These are phyloP conservation scores for Cystobasidium ongulense DNA, from an alignment of 768 basidiomycete genomes.

Conservation along the genomic window DNA sequence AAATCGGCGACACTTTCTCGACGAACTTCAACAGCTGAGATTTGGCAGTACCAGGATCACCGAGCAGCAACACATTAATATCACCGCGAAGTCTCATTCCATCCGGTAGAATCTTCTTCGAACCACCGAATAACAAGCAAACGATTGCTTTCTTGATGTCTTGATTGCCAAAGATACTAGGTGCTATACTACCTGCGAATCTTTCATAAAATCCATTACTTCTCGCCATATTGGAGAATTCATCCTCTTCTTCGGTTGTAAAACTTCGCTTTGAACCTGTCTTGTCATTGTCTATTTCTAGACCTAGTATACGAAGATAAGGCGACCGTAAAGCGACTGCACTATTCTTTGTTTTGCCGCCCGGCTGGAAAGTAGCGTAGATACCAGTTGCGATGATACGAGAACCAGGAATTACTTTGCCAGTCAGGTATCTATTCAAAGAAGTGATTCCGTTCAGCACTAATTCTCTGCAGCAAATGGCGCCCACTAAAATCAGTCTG, in stretches of 20 bases:
- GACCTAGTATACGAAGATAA: conserved; percentile 83
- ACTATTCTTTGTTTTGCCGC: conserved; percentile 58
- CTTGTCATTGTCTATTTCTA: conserved; percentile 76
- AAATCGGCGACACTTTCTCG: conserved; percentile 96
- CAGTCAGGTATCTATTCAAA: conserved; percentile 59
- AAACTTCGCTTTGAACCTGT: conserved; percentile 58
- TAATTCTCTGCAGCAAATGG: too few species aligned
- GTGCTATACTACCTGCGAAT: conserved; percentile 87
- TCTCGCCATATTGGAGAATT: conserved; percentile 71
- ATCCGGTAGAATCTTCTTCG: conserved; percentile 92
- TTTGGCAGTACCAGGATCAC: conserved; percentile 98
- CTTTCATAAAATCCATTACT: conserved; percentile 80
- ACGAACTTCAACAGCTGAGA: conserved; percentile 97
- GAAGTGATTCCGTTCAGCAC: background rate
- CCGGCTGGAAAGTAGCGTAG: conserved; percentile 86
- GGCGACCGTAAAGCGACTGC: conserved; percentile 83
- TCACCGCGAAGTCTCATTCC: conserved; percentile 95
- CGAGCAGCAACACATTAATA: conserved; percentile 90
- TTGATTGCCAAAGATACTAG: conserved; percentile 90
- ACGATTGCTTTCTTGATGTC: conserved; percentile 98
- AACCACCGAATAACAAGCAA: conserved; percentile 92
- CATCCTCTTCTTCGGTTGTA: conserved; percentile 92
- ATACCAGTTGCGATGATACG: conserved; percentile 90
- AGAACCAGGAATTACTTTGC: conserved; percentile 91
- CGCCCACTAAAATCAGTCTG: background rate